These are phyloP conservation scores for Karstenula rhodostoma DNA, from an alignment of 2,329 filamentous ascomycete genomes.

Conservation along the genomic window DNA sequence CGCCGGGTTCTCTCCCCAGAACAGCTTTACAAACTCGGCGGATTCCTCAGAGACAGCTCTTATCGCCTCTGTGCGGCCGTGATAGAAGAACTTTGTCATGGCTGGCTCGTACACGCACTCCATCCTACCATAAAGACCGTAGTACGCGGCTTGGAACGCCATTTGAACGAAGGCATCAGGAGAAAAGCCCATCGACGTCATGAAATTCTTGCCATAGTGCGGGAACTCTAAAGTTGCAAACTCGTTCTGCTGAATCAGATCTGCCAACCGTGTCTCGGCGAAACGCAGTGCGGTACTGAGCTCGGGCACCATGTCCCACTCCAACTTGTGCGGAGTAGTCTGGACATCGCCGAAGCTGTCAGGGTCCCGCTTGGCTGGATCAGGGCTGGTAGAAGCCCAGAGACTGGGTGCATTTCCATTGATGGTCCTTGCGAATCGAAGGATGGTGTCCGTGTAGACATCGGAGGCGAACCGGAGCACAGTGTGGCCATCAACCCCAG, in stretches of 20 bases:
- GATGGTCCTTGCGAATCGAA: constrained; percentile 93
- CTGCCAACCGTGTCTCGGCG: constrained; percentile 90
- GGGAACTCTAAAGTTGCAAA: constrained; percentile 90
- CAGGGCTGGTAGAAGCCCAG: constrained; percentile 89
- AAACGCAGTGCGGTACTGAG: constrained; percentile 91
- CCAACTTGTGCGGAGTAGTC: constrained; percentile 92
- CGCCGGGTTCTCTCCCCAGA: constrained; percentile 90
- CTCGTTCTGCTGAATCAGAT: constrained; percentile 96
- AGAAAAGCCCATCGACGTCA: constrained; percentile 95
- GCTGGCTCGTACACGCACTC: constrained; percentile 98
- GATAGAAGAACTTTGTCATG: constrained; percentile 95
- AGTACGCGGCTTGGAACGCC: constrained; percentile 98
- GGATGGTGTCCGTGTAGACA: constrained; percentile 95
- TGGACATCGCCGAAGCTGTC: constrained; percentile 91
- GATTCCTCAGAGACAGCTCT: constrained; percentile 84
- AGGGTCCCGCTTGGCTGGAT: constrained; percentile 90
- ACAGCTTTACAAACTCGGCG: constrained; percentile 88
- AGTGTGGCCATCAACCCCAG: constrained; percentile 95
- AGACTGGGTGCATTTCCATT: constrained; percentile 91
- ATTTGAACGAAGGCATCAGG: constrained; percentile 98
- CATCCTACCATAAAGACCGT: constrained; percentile 90
- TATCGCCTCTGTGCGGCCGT: constrained; percentile 94
- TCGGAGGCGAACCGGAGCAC: constrained; percentile 96
- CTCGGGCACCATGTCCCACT: constrained; percentile 97
- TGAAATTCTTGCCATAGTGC: constrained; percentile 95